Base-by-base conservation (phyloP, 768 basidiomycete genomes). In the Scleroderma bovista region DNA sequence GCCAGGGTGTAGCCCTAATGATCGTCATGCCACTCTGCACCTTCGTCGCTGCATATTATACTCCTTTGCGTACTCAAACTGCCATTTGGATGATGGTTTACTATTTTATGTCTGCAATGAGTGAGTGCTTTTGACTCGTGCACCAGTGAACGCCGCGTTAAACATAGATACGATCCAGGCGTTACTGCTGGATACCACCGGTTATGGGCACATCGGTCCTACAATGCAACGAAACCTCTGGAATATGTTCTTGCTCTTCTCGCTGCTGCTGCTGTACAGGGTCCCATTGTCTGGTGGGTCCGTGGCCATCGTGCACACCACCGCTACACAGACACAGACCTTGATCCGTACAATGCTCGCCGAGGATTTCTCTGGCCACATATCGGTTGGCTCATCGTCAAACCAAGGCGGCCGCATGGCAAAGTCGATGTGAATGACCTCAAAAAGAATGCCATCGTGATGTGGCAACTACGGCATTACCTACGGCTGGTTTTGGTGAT, bases 71-170 rank as follows among this genome's bases (percentile, higher is more conserved):
- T 48, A 78, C 75, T 75, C 68, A 88, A 70, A 94, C 93, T 0
- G 74, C 77, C 24, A 51, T 82, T 23, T 86, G 73, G 65, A 63
- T 69, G 49, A 71, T 81, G 46, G 56, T 78, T 37, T 84, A 83
- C 70, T 84, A 84, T 69, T 83, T 75, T 61, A 69, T 80, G 61
- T 85, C 83, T 10, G 91, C 89, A 39, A 73, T 92, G 19, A 88
- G 85, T 79, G 64, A 60, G 77, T 74, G 56, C 50, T 23, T 20
- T 29, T 29, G 9, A 9, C 26, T 29, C 9, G 26, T 4, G 26
- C 26, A 5, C 49, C 48, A 43, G 43, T 43, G 10, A 10, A 26
- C 12, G 17, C 33, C 9, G 24, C 20, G 6, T 44, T 40, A 3
- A 26, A 32, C 20, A 10, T 17, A 5, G 33, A n/a, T n/a, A 29